Evolutionary conservation across 1,139 yeast genomes (phyloP).

Genomic region (Pneumocystis carinii): DNA sequence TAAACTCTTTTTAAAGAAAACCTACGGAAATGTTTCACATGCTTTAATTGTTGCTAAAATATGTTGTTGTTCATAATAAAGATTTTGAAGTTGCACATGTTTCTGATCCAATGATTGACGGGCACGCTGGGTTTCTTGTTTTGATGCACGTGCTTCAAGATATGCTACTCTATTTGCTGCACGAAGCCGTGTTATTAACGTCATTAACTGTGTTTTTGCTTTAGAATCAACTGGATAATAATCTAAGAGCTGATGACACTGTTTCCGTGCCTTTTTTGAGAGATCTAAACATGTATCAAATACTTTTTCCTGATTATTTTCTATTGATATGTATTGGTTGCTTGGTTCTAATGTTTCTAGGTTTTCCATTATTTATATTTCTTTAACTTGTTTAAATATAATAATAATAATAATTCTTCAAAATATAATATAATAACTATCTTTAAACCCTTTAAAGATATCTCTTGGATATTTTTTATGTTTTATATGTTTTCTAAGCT

Average conservation of each 20-base stretch:
- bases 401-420: too few relatives aligned
- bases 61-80: conserved; percentile 23
- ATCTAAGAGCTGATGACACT: not conserved
- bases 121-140: conserved; percentile 17
- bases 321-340: not conserved
- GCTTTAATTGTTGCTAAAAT: conserved; percentile 21
- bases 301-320: not conserved
- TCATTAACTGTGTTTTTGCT: conserved; percentile 10
- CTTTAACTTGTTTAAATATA: not conserved
- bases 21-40: conserved; percentile 18
- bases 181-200: conserved; percentile 18
- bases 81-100: conserved; percentile 23
- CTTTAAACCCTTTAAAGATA: too few relatives aligned
- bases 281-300: not conserved
- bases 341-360: not conserved
- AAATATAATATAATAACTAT: too few relatives aligned
- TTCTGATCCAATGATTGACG: conserved; percentile 20
- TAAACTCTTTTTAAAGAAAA: not conserved
- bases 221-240: not conserved
- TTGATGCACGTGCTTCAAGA: conserved; percentile 15
- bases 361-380: not conserved
- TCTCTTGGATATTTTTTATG: too few relatives aligned
- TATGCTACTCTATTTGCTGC: conserved; percentile 20
- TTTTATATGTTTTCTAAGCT: too few relatives aligned
- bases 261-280: not conserved